phyloP scores from a whole-genome alignment of 2,329 filamentous ascomycete species.

The Spiromastix sp. region DNA sequence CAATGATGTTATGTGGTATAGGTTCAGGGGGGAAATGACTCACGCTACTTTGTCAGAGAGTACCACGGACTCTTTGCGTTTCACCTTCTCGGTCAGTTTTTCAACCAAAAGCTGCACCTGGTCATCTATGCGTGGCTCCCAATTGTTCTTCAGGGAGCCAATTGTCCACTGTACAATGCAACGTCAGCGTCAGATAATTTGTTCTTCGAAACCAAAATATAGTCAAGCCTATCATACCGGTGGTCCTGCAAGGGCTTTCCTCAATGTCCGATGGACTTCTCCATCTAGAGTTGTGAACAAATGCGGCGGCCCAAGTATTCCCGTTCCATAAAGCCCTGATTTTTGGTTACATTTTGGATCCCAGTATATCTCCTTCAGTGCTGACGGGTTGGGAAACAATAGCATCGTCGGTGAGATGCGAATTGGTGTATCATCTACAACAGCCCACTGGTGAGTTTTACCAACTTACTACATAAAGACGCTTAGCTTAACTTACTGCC shows the following conservation, averaged over 20 bases:
- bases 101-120: constrained; percentile 22
- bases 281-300: constrained; percentile 22
- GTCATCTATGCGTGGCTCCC: constrained; percentile 28
- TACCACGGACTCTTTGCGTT: constrained; percentile 16
- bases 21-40: too few species aligned
- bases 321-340: constrained; percentile 23
- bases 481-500: constrained; percentile 7
- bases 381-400: constrained; percentile 24
- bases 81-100: constrained; percentile 22
- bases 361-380: constrained; percentile 33
- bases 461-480: not conserved
- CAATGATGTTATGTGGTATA: too few species aligned
- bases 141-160: constrained; percentile 29
- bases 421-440: constrained; percentile 22
- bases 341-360: constrained; percentile 28
- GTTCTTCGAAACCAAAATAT: not conserved
- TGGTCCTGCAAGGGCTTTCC: constrained; percentile 25
- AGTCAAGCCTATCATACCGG: not conserved
- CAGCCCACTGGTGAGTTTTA: not conserved
- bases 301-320: constrained; percentile 25
- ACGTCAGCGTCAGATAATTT: not conserved
- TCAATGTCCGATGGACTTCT: constrained; percentile 23
- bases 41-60: constrained; percentile 28
- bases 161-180: constrained; percentile 25
- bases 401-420: constrained; percentile 29